Conservation (phyloP, 1,284 basidiomycete genomes). For the Sporisorium exsertum region DNA sequence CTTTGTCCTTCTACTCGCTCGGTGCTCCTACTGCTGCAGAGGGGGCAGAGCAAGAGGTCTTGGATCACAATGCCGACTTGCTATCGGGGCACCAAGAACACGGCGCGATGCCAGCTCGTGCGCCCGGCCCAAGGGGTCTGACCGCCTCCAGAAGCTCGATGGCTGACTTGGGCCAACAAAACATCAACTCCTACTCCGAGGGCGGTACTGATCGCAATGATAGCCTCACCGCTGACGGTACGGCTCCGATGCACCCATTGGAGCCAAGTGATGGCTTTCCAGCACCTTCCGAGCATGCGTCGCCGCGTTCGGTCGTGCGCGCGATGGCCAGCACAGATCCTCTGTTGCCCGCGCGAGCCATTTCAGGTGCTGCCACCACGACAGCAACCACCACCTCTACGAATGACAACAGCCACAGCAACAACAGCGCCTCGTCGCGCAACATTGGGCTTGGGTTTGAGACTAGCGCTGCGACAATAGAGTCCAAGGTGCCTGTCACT, state of each 20-base stretch:
- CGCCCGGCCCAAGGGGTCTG: conserved; percentile 34
- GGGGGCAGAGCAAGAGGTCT: conserved; percentile 11
- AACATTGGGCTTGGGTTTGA: conserved; percentile 17
- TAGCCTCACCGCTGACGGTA: neutral
- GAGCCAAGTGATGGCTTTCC: conserved; percentile 23
- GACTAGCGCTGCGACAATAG: neutral
- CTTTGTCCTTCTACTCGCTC: conserved; percentile 30
- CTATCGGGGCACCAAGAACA: conserved; percentile 8
- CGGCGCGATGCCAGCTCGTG: neutral
- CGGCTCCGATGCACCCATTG: conserved; percentile 6
- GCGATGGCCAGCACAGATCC: conserved; percentile 47
- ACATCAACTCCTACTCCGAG: neutral
- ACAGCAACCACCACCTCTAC: neutral
- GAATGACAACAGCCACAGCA: too few relatives aligned
- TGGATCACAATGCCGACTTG: conserved; percentile 8
- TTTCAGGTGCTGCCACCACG: conserved; percentile 4
- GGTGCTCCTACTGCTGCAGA: neutral
- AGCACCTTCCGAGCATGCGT: conserved; percentile 16
- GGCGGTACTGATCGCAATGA: conserved; percentile 1
- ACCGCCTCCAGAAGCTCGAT: conserved; percentile 8
- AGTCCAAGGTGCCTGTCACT: neutral
- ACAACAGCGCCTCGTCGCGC: neutral
- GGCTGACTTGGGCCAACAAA: conserved; percentile 10
- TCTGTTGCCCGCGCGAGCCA: conserved; percentile 22
- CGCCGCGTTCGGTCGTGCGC: conserved; percentile 33